These are phyloP conservation scores for Vicia sativa DNA, from an alignment of 306 rosid species.

Conservation along the genomic window DNA sequence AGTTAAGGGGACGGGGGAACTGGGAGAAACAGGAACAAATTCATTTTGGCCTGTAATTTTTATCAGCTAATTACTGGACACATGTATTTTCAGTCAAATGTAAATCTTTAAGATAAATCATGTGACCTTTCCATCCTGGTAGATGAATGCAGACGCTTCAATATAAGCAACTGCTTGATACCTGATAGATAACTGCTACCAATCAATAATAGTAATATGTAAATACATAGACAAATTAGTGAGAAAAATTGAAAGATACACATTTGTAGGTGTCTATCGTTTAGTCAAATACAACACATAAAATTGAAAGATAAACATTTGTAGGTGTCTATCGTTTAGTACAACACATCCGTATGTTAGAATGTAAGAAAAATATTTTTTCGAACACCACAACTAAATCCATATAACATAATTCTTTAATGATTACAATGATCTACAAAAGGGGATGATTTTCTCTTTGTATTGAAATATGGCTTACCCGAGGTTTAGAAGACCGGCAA, in stretches of 20 bases:
- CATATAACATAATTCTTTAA: slow-evolving; percentile 3
- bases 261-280: slow-evolving; percentile 7
- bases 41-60: slow-evolving; percentile 35
- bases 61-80: slow-evolving; percentile 26
- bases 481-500: slow-evolving; percentile 96
- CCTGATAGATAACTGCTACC: slow-evolving; percentile 53
- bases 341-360: neutral
- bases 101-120: slow-evolving; percentile 34
- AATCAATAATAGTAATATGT: slow-evolving; percentile 25
- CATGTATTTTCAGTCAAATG: slow-evolving; percentile 31
- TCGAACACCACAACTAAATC: slow-evolving; percentile 35
- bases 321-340: slow-evolving; percentile 11
- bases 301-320: neutral
- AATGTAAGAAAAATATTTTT: slow-evolving; percentile 1
- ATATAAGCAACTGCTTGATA: slow-evolving; percentile 96
- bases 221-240: slow-evolving; percentile 3
- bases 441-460: slow-evolving; percentile 8
- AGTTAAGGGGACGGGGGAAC: neutral
- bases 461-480: slow-evolving; percentile 66
- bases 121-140: slow-evolving; percentile 96
- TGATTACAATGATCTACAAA: slow-evolving; percentile 27
- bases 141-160: slow-evolving; percentile 95
- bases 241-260: neutral
- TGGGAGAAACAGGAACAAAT: slow-evolving; percentile 26
- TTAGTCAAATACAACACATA: neutral